Evolutionary conservation across 1,139 yeast genomes (phyloP), one percentile per base, ranked within the genome.

Genomic region (Suhomyces anneliseae): DNA sequence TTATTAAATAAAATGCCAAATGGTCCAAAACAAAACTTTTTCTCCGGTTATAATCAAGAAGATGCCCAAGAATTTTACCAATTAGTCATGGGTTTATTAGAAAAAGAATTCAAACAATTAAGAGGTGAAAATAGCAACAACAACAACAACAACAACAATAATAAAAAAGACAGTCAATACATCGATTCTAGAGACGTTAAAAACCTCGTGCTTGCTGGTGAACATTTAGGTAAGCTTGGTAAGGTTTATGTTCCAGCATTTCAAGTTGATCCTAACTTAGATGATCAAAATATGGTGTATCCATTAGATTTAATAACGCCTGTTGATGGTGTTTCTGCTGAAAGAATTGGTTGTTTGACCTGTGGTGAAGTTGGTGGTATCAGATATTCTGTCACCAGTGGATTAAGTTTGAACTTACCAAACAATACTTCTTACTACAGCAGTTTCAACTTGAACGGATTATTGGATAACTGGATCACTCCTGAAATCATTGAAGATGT

Each of bases 311-410:
- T 88, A 45, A 64, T 90, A 4, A 90, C 97, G 0, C 97, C 97
- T 0, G 90, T 90, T 15, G 97, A 90, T 69, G 97, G 97, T 4
- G 70, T 87, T 3, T 81, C 86, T 27, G 93, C 89, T 2, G 95
- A 88, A 59, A 76, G 97, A 59, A 90, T 90, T 45, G 97, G 96
- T 0, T 90, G 97, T 64, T 74, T 88, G 42, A 76, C 78, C 14
- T 90, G 97, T 74, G 97, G 97, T 49, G 97, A 90, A 61, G 88
- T 84, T 64, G 97, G 96, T 43, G 97, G 97, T 1, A 85, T 90
- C 27, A 76, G 97, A 54, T 85, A 85, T 56, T 86, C 95, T 6
- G 89, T 90, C 0, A 78, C 82, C 36, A 85, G 95, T 56, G 95
- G 97, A 0, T 71, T 90, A 43, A 88, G 92, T 55, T 76, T 90